Conservation (phyloP, 495 filamentous ascomycete species). For the Annulohypoxylon maeteangense region DNA sequence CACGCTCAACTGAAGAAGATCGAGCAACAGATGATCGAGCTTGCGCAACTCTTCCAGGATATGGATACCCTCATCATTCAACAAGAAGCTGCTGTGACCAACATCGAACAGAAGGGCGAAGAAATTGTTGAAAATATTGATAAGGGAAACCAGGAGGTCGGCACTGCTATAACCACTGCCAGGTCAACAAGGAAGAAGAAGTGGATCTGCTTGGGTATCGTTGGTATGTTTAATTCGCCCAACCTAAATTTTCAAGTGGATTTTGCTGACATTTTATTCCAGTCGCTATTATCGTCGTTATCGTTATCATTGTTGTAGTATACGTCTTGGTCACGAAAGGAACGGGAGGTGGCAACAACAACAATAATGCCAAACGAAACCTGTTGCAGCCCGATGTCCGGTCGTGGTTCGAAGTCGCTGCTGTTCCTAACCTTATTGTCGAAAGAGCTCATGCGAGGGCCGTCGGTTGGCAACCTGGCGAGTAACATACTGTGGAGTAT, state of each 20-base stretch:
- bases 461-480: conserved; percentile 13
- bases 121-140: conserved; percentile 80
- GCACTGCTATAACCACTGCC: conserved; percentile 81
- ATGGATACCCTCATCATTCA: conserved; percentile 83
- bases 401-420: conserved; percentile 25
- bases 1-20: conserved; percentile 93
- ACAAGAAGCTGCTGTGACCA: conserved; percentile 78
- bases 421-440: conserved; percentile 34
- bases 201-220: conserved; percentile 92
- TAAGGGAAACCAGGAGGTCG: conserved; percentile 83
- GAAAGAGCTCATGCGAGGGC: conserved; percentile 38
- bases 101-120: conserved; percentile 85
- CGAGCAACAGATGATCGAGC: conserved; percentile 84
- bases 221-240: conserved; percentile 66
- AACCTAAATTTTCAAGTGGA: background rate
- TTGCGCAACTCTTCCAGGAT: conserved; percentile 84
- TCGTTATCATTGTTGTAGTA: conserved; percentile 61
- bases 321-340: conserved; percentile 53
- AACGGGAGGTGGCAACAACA: background rate
- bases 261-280: conserved; percentile 33
- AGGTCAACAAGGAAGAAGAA: conserved; percentile 88
- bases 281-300: conserved; percentile 63
- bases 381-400: conserved; percentile 39
- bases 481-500: background rate
- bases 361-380: conserved; percentile 34